Evolutionary conservation across 179 eudicot genomes (phyloP), one percentile per base, ranked within the genome.

Genomic region (Drosera spatulata): DNA sequence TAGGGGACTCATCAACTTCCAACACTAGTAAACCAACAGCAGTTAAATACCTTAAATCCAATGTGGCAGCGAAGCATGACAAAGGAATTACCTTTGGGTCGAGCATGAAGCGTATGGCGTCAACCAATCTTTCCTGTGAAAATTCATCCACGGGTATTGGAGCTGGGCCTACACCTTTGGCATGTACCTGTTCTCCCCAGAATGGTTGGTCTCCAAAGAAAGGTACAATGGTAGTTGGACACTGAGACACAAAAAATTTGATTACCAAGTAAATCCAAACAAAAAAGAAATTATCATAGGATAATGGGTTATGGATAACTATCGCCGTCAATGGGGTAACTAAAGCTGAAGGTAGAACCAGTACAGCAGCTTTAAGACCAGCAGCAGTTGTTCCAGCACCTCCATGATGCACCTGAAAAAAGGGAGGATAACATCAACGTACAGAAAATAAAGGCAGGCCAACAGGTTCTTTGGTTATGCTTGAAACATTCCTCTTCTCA

Each of bases 311-410:
- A 22, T 22, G 1, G 33, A 22, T 22, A 22, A 22, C 33, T 22
- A 22, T 1, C 0, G n/a, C n/a, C n/a, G 33, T 22, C 33, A 22
- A 22, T 1, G 33, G 1, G 1, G 1, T 22, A 22, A 22, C 33
- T 22, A 0, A 22, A 22, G 33, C 33, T 22, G 33, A 64, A 44
- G 55, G 46, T 56, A 22, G 52, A 45, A 53, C 46, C 41, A 60
- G 67, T 85, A 91, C 97, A 80, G 97, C 88, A 74, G 97, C 88
- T 79, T 91, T 91, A 54, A 91, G 96, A 74, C 97, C 94, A 39
- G 97, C 96, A 75, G 97, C 96, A 54, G 97, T 91, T 66, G 97
- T 91, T 64, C 97, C 97, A 39, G 97, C 97, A 60, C 97, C 97
- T 59, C 97, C 97, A 64, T 91, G 97, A 77, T 91, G 97, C 73